Conservation (phyloP, 2,329 filamentous ascomycete genomes). For the Septoria petroselini region DNA sequence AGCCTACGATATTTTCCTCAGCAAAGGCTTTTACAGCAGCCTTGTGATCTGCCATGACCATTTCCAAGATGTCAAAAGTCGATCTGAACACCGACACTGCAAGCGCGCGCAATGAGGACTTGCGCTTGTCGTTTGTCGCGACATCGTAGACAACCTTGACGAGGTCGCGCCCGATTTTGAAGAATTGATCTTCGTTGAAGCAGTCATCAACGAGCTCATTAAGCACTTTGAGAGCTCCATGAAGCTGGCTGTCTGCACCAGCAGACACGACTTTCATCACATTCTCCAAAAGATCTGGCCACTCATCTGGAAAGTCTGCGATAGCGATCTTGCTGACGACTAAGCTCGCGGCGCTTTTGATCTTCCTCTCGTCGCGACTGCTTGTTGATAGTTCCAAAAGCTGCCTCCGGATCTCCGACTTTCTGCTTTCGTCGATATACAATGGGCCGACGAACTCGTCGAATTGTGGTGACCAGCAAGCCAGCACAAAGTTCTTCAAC, state of each 20-base stretch:
- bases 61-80: constrained; percentile 93
- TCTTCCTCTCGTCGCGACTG: constrained; percentile 72
- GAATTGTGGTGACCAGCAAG: constrained; percentile 75
- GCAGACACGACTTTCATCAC: constrained; percentile 73
- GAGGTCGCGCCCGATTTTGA: constrained; percentile 79
- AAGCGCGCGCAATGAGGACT: constrained; percentile 70
- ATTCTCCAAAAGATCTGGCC: constrained; percentile 82
- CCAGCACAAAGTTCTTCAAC: constrained; percentile 78
- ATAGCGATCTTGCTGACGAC: constrained; percentile 91
- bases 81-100: constrained; percentile 86
- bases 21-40: constrained; percentile 83
- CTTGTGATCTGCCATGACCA: constrained; percentile 91
- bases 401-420: constrained; percentile 67
- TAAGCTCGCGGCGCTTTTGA: constrained; percentile 84
- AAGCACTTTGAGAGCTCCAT: constrained; percentile 85
- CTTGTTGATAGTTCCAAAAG: constrained; percentile 75
- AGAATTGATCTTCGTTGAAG: constrained; percentile 92
- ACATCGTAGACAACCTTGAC: constrained; percentile 80
- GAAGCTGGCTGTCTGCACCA: constrained; percentile 74
- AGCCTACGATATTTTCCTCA: constrained; percentile 72
- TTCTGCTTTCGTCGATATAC: constrained; percentile 66
- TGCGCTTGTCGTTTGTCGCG: constrained; percentile 70
- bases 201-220: constrained; percentile 89
- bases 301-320: constrained; percentile 89
- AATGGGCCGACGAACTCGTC: constrained; percentile 67